Percentiles rank a stretch among this genome's conserved stretches.
These are phyloP conservation scores for Fusarium incarnatum DNA, from an alignment of 2,329 filamentous ascomycete genomes.

Conservation along the genomic window DNA sequence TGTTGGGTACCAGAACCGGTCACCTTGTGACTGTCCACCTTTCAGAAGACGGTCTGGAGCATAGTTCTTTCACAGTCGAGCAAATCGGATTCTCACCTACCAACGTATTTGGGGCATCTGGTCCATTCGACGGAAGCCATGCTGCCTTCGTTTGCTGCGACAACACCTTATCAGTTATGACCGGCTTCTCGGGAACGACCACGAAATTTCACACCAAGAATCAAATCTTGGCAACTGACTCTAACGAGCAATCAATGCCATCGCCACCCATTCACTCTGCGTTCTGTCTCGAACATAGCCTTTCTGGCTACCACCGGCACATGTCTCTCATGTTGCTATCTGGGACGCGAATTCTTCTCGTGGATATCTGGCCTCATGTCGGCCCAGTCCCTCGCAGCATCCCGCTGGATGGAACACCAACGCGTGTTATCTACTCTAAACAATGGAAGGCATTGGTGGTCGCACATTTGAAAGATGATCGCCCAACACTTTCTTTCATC, in stretches of 20 bases:
- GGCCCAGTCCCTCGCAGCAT: slow-evolving; percentile 64
- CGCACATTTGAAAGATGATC: slow-evolving; percentile 58
- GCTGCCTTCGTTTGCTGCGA: slow-evolving; percentile 63
- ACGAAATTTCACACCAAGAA: slow-evolving; percentile 55
- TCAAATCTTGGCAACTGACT: slow-evolving; percentile 65
- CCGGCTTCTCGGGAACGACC: slow-evolving; percentile 49
- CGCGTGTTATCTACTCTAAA: slow-evolving; percentile 66
- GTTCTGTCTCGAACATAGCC: slow-evolving; percentile 55
- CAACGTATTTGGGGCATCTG: slow-evolving; percentile 49
- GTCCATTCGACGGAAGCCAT: slow-evolving; percentile 37
- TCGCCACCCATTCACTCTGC: slow-evolving; percentile 63
- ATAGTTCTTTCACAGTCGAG: slow-evolving; percentile 48
- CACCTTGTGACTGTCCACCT: slow-evolving; percentile 58
- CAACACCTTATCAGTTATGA: slow-evolving; percentile 58
- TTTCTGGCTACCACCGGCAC: slow-evolving; percentile 55
- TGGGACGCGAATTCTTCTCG: slow-evolving; percentile 63
- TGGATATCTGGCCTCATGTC: slow-evolving; percentile 60
- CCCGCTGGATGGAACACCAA: slow-evolving; percentile 60
- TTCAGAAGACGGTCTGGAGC: slow-evolving; percentile 30
- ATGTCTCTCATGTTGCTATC: slow-evolving; percentile 63
- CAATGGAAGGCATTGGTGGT: slow-evolving; percentile 65
- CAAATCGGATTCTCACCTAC: slow-evolving; percentile 54
- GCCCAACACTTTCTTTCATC: slow-evolving; percentile 66
- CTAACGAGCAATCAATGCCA: slow-evolving; percentile 57
- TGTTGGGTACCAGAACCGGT: slow-evolving; percentile 65